Percentiles rank a stretch among this genome's conserved stretches.
phyloP scores from a whole-genome alignment of 1,139 yeast genomes.

The Saccharomyces hybrid region DNA sequence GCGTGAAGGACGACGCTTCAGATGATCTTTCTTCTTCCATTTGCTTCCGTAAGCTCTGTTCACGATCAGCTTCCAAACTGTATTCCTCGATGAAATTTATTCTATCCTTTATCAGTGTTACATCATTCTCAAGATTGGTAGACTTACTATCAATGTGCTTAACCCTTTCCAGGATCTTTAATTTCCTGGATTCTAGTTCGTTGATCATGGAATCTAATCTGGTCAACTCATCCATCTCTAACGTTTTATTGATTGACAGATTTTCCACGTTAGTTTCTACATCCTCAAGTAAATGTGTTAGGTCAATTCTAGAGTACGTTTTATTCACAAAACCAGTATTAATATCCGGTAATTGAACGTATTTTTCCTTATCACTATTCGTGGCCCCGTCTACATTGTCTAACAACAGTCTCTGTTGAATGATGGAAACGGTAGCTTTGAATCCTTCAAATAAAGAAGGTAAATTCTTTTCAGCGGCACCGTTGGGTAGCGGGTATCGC shows the following conservation, averaged over 20 bases:
- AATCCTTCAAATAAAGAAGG: not conserved
- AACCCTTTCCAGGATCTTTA: not conserved
- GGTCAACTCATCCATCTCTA: not conserved
- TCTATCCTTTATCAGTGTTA: not conserved
- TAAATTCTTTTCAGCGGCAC: not conserved
- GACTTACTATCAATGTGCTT: not conserved
- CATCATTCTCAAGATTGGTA: not conserved
- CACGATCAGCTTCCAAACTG: not conserved
- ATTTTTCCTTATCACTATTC: not conserved
- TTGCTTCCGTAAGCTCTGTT: not conserved
- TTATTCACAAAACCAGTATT: not conserved
- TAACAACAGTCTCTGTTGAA: not conserved
- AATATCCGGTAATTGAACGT: not conserved
- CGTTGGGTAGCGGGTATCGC: not conserved
- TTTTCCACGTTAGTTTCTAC: not conserved
- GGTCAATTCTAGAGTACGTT: not conserved
- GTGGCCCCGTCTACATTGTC: not conserved
- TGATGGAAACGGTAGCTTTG: not conserved
- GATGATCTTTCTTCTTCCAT: not conserved
- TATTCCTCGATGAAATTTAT: conserved; percentile 1
- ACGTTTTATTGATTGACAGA: not conserved
- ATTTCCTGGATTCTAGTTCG: not conserved
- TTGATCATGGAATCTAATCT: not conserved
- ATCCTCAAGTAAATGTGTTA: not conserved
- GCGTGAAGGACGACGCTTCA: not conserved